Conservation (phyloP, 2,329 filamentous ascomycete genomes). For the Neofusicoccum cordaticola region DNA sequence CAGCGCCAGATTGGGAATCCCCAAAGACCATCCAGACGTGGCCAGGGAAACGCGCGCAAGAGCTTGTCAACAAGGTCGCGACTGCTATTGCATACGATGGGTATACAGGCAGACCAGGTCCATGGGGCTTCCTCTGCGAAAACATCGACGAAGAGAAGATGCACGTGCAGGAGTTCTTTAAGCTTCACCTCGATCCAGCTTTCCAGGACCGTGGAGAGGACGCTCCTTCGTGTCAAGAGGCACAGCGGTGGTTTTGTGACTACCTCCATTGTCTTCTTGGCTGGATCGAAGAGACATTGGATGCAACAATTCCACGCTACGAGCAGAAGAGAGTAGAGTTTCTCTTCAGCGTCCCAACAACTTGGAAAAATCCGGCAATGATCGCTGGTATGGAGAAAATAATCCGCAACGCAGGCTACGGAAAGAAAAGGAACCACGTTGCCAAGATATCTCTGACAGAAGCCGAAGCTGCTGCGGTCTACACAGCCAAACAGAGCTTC, state of each 20-base stretch:
- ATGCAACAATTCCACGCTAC: constrained; percentile 26
- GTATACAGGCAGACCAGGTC: neutral
- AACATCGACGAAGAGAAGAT: neutral
- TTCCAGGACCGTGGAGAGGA: neutral
- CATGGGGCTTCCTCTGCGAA: neutral
- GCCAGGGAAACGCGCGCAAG: neutral
- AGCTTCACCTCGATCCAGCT: neutral
- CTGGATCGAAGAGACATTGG: no score
- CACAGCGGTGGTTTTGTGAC: neutral
- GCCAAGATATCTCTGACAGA: constrained; percentile 43
- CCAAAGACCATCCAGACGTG: neutral
- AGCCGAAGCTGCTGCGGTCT: constrained; percentile 48
- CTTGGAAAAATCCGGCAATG: constrained; percentile 47
- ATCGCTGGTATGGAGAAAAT: constrained; percentile 47
- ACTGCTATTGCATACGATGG: neutral
- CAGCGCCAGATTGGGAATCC: constrained; percentile 13
- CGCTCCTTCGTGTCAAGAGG: neutral
- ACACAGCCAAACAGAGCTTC: constrained; percentile 24
- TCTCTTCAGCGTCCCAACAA: constrained; percentile 53
- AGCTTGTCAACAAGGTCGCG: neutral
- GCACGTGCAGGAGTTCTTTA: neutral
- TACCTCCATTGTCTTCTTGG: constrained; percentile 28
- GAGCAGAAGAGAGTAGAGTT: constrained; percentile 41
- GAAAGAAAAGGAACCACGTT: constrained; percentile 29
- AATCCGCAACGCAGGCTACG: constrained; percentile 47